Conservation (phyloP, 768 basidiomycete species). For the Lactarius sp. region DNA sequence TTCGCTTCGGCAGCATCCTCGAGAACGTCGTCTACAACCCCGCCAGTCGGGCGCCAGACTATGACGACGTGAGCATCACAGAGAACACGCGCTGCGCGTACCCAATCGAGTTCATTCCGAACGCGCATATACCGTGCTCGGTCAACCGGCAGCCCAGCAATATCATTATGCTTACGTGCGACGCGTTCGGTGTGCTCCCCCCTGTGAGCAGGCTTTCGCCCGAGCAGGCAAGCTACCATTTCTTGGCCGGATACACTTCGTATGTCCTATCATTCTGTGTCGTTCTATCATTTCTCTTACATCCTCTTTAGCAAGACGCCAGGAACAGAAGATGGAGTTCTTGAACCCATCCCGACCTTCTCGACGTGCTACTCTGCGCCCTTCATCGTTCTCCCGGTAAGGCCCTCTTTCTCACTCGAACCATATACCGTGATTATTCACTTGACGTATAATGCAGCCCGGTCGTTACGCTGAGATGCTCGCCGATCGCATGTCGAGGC, state of each 20-base stretch:
- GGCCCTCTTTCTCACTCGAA: constrained; percentile 27
- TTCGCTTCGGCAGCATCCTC: constrained; percentile 92
- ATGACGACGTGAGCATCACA: constrained; percentile 94
- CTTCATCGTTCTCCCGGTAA: constrained; percentile 95
- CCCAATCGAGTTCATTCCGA: constrained; percentile 95
- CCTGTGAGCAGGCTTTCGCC: constrained; percentile 90
- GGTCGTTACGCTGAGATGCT: constrained; percentile 96
- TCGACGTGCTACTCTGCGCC: constrained; percentile 98
- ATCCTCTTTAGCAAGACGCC: constrained; percentile 74
- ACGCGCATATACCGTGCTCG: constrained; percentile 89
- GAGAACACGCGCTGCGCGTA: constrained; percentile 99
- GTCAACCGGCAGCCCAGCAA: constrained; percentile 86
- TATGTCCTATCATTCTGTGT: constrained; percentile 36
- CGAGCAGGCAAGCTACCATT: constrained; percentile 96
- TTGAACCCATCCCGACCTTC: constrained; percentile 98
- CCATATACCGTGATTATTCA: neutral
- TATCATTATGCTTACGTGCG: constrained; percentile 96
- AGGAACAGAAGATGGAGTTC: constrained; percentile 96
- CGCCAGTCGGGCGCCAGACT: constrained; percentile 75
- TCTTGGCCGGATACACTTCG: constrained; percentile 95
- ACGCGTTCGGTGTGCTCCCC: constrained; percentile 96
- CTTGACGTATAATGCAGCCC: constrained; percentile 44
- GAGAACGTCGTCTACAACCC: constrained; percentile 99
- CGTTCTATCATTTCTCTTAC: neutral
- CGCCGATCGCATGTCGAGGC: constrained; percentile 85